These are phyloP conservation scores for Lipomyces kockii DNA, from an alignment of 805 yeast species.

Conservation along the genomic window DNA sequence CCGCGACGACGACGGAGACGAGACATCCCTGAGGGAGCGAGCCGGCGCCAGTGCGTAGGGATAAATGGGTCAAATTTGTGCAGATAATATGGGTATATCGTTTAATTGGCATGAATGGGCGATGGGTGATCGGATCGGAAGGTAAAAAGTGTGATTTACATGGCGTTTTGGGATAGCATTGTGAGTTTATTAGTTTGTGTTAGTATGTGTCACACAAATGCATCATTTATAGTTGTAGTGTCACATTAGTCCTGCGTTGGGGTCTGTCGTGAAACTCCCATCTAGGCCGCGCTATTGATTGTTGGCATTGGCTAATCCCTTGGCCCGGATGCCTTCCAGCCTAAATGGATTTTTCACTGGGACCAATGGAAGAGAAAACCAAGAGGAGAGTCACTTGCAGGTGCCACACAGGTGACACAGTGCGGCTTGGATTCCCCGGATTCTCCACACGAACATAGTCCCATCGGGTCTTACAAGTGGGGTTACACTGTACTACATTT, in stretches of 20 bases:
- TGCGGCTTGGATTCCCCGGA: not conserved
- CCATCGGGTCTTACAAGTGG: too few species aligned
- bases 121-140: not conserved
- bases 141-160: not conserved
- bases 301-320: not conserved
- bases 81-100: not conserved
- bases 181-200: too few species aligned
- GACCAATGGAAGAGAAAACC: too few species aligned
- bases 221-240: too few species aligned
- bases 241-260: too few species aligned
- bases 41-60: not conserved
- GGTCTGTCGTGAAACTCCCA: too few species aligned
- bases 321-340: not conserved
- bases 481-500: not conserved
- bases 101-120: not conserved
- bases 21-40: not conserved
- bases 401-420: too few species aligned
- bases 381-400: too few species aligned
- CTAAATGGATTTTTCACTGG: not conserved
- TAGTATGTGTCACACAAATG: too few species aligned
- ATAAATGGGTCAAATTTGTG: not conserved
- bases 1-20: slow-evolving; percentile 61
- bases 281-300: not conserved
- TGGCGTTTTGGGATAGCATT: not conserved
- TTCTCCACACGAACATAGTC: too few species aligned